phyloP scores from a whole-genome alignment of 225 moss, liverwort and hornwort species.

The Physcomitrium patens region DNA sequence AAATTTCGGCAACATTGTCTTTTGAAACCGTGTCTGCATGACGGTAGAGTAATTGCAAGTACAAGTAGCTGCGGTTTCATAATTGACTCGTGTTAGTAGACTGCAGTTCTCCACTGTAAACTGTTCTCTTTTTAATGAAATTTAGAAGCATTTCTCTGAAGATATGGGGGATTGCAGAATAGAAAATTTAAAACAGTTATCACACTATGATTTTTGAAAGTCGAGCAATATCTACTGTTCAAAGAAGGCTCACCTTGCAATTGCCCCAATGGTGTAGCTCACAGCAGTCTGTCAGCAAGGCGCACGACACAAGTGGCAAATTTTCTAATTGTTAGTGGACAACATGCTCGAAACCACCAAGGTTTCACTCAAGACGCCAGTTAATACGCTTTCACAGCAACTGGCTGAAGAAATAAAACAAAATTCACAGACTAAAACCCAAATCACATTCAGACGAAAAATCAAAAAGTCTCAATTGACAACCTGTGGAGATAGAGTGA shows the following conservation, averaged over 20 bases:
- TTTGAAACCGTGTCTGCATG: slow-evolving; percentile 71
- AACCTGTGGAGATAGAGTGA: slow-evolving; percentile 85
- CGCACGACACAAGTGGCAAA: slow-evolving; percentile 8
- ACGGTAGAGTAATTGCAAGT: slow-evolving; percentile 82
- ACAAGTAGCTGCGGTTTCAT: slow-evolving; percentile 66
- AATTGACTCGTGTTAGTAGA: slow-evolving; percentile 9
- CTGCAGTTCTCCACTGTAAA: not conserved
- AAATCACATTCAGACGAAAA: not conserved
- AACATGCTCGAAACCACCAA: not conserved
- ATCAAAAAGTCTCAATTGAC: slow-evolving; percentile 8
- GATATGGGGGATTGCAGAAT: not conserved
- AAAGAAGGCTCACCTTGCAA: slow-evolving; percentile 61
- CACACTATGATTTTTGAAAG: not conserved
- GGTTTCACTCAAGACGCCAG: no score
- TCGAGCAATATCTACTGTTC: no score
- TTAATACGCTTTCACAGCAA: not conserved
- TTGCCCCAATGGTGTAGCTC: slow-evolving; percentile 88
- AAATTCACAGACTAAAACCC: not conserved
- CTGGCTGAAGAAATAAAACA: not conserved
- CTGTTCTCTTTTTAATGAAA: no score
- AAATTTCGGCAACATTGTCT: slow-evolving; percentile 74
- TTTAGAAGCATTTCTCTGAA: no score
- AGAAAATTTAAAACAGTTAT: slow-evolving; percentile 17
- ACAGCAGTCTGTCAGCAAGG: slow-evolving; percentile 62
- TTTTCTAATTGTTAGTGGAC: slow-evolving; percentile 10